These are phyloP conservation scores for Patellifolia procumbens DNA, from an alignment of 179 eudicot species.

Conservation along the genomic window DNA sequence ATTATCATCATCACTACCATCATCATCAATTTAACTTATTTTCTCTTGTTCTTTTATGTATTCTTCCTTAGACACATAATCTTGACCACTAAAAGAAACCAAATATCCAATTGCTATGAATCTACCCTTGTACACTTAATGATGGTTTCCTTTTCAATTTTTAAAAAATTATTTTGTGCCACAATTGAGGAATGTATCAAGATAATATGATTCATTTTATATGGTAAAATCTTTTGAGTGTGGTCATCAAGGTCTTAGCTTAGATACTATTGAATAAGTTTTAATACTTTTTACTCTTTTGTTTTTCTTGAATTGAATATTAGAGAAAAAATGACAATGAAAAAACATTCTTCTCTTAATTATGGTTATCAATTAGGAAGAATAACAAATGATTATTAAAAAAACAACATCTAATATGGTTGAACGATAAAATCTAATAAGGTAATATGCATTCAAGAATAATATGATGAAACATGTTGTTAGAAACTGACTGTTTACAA, in stretches of 20 bases:
- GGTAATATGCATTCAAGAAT: too few relatives aligned
- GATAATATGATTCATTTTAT: background rate
- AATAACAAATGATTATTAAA: too few relatives aligned
- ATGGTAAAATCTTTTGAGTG: conserved; percentile 5
- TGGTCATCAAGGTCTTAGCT: background rate
- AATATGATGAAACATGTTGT: too few relatives aligned
- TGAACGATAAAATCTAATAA: too few relatives aligned
- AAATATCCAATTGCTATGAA: conserved; percentile 14
- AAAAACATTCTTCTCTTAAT: too few relatives aligned
- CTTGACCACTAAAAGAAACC: conserved; percentile 20
- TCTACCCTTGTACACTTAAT: conserved; percentile 9
- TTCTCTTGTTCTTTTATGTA: background rate
- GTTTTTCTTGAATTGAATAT: too few relatives aligned
- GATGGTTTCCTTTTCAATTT: conserved; percentile 21
- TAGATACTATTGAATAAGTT: too few relatives aligned
- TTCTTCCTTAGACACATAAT: background rate
- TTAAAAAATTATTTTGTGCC: background rate
- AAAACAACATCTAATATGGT: too few relatives aligned
- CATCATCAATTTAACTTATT: conserved; percentile 27
- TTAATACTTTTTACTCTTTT: too few relatives aligned
- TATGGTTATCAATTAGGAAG: too few relatives aligned
- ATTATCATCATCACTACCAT: conserved; percentile 19
- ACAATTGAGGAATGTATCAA: conserved; percentile 13
- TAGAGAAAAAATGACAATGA: too few relatives aligned
- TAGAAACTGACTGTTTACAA: too few relatives aligned